phyloP scores from a whole-genome alignment of 441 rosid genomes.

The Sinapis alba region DNA sequence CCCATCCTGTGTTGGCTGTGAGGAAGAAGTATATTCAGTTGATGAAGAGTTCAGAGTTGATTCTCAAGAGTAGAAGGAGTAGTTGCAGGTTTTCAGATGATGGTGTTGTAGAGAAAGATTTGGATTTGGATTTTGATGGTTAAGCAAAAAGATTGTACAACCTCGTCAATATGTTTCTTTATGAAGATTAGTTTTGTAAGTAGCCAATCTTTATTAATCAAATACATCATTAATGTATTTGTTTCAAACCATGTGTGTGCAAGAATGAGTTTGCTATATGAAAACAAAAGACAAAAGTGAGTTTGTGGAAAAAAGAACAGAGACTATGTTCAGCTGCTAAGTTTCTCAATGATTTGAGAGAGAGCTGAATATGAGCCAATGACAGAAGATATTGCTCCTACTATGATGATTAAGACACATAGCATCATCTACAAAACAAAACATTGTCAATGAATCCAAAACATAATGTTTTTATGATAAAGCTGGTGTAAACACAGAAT shows the following conservation, averaged over 20 bases:
- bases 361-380: constrained; percentile 78
- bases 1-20: constrained; percentile 63
- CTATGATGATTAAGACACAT: constrained; percentile 59
- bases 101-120: constrained; percentile 43
- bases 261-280: constrained; percentile 30
- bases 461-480: background rate
- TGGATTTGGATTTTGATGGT: constrained; percentile 34
- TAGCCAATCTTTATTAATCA: constrained; percentile 20
- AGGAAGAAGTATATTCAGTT: constrained; percentile 65
- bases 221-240: constrained; percentile 3
- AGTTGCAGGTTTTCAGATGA: constrained; percentile 20
- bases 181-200: background rate
- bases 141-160: background rate
- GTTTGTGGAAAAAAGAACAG: background rate
- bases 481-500: background rate
- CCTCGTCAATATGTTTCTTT: no score
- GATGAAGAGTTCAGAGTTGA: constrained; percentile 58
- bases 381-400: constrained; percentile 68
- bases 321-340: constrained; percentile 41
- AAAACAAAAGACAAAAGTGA: constrained; percentile 36
- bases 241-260: constrained; percentile 29
- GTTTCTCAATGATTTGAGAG: constrained; percentile 58
- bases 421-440: constrained; percentile 48
- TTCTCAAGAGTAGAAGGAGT: constrained; percentile 49
- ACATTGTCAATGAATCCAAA: background rate